Conservation (phyloP, 768 basidiomycete genomes). For the Russula ochroleuca region DNA sequence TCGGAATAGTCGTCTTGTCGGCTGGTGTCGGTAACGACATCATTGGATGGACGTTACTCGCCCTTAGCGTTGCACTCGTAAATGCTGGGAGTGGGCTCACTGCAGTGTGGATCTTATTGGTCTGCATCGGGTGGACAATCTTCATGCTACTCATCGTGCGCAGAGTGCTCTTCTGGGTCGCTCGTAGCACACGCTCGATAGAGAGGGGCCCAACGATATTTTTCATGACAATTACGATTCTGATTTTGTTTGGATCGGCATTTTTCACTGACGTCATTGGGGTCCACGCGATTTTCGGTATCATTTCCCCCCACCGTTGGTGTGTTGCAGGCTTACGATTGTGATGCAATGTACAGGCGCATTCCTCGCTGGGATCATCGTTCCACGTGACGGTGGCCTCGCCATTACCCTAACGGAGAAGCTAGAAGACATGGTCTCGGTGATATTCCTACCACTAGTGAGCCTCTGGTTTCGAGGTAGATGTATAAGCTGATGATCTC, state of each 20-base stretch:
- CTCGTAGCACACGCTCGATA: conserved; percentile 69
- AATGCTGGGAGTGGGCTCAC: conserved; percentile 80
- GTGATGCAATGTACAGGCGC: conserved; percentile 46
- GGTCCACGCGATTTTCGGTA: conserved; percentile 87
- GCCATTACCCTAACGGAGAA: conserved; percentile 88
- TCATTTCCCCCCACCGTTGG: conserved; percentile 10
- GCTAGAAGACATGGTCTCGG: conserved; percentile 90
- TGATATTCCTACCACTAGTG: conserved; percentile 85
- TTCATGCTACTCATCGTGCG: conserved; percentile 69
- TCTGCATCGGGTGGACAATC: conserved; percentile 75
- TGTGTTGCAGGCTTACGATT: background rate
- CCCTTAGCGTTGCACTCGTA: conserved; percentile 87
- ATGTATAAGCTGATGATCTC: conserved; percentile 2
- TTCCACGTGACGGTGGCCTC: conserved; percentile 86
- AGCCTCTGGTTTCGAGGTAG: conserved; percentile 25
- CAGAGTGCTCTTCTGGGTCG: conserved; percentile 62
- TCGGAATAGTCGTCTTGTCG: conserved; percentile 89
- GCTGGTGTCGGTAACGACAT: conserved; percentile 91
- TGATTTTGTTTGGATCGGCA: conserved; percentile 78
- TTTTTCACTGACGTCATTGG: conserved; percentile 95
- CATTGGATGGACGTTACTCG: conserved; percentile 73
- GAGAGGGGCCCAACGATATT: conserved; percentile 81
- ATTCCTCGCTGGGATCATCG: conserved; percentile 74
- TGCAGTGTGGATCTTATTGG: conserved; percentile 80
- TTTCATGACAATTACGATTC: conserved; percentile 82